Conservation (phyloP, 2,329 filamentous ascomycete species). For the Leptographium flavum region DNA sequence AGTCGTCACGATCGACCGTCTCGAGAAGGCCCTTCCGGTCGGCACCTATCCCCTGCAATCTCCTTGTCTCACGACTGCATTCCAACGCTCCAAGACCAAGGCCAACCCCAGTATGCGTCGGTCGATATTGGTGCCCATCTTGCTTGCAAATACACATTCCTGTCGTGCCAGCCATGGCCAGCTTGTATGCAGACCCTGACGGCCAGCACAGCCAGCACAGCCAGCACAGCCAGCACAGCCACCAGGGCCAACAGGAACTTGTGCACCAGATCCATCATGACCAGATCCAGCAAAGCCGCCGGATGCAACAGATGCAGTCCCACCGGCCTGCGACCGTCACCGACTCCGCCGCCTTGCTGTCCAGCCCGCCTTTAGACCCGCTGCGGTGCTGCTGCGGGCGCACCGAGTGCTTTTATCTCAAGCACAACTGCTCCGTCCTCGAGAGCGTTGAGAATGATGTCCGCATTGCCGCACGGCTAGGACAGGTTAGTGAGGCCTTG, state of each 20-base stretch:
- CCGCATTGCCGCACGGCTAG: slow-evolving; percentile 69
- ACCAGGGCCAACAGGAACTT: too few species aligned
- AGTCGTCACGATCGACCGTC: too few species aligned
- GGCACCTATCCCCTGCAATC: too few species aligned
- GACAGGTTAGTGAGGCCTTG: slow-evolving; percentile 55
- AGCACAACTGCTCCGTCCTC: slow-evolving; percentile 64
- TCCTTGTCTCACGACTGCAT: not conserved
- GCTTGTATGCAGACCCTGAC: not conserved
- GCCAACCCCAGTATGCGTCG: not conserved
- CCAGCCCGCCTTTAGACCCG: slow-evolving; percentile 16
- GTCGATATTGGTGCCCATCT: not conserved
- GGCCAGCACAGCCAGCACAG: too few species aligned
- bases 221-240: too few species aligned
- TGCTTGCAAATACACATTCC: not conserved
- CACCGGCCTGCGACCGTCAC: too few species aligned
- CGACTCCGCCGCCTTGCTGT: not conserved
- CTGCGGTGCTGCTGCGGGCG: slow-evolving; percentile 76
- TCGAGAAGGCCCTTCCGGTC: too few species aligned
- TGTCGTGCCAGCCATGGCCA: not conserved
- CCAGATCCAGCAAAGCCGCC: too few species aligned
- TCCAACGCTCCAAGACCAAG: not conserved
- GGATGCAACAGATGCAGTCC: too few species aligned
- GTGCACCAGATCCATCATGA: too few species aligned
- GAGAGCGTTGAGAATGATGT: slow-evolving; percentile 79
- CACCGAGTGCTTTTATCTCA: slow-evolving; percentile 62